Evolutionary conservation across 2,329 filamentous ascomycete genomes (phyloP).

Genomic region (Plenodomus lindquistii): DNA sequence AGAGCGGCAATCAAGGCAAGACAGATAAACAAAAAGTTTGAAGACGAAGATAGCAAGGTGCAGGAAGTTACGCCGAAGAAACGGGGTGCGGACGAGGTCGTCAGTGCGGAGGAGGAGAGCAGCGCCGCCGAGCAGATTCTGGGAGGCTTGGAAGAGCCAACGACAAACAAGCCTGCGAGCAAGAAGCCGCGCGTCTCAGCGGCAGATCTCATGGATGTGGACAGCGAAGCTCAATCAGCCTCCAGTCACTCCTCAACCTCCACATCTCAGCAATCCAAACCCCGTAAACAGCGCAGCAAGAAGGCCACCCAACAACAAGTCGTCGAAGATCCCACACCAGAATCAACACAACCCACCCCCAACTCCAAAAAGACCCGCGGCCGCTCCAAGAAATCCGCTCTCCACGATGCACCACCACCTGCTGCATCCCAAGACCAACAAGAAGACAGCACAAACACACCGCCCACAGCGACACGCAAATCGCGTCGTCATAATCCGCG

Average conservation of each 20-base stretch:
- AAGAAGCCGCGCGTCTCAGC: constrained; percentile 16
- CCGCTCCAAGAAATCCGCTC: background rate
- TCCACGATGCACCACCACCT: background rate
- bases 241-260: background rate
- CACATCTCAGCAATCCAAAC: background rate
- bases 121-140: constrained; percentile 6
- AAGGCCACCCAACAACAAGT: background rate
- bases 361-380: constrained; percentile 3
- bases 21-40: constrained; percentile 33
- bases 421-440: constrained; percentile 4
- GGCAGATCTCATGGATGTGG: constrained; percentile 2
- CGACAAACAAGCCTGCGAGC: constrained; percentile 11
- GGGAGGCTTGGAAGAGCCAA: too few relatives aligned
- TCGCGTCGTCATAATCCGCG: constrained; percentile 2
- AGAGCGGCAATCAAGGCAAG: constrained; percentile 25
- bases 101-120: constrained; percentile 9
- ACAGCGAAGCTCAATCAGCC: background rate
- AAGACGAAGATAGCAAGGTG: constrained; percentile 27
- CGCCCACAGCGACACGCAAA: constrained; percentile 9
- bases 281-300: background rate
- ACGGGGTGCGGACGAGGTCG: constrained; percentile 26
- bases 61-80: constrained; percentile 26
- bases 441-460: constrained; percentile 9
- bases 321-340: background rate
- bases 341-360: background rate